phyloP scores from a whole-genome alignment of 257 asterid species.

The Penstemon davidsonii region DNA sequence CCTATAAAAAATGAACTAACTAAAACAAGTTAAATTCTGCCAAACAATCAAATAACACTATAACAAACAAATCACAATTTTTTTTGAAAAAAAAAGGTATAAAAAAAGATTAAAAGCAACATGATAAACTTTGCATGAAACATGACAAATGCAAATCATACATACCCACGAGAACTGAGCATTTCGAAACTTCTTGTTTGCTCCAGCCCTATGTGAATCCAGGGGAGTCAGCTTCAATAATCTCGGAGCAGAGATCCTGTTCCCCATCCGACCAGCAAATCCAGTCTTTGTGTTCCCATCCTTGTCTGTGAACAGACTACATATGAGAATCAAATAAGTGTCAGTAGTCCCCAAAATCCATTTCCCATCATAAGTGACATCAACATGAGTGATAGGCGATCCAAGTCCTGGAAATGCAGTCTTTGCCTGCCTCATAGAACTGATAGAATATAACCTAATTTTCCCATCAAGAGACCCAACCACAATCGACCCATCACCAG shows the following conservation, averaged over 20 bases:
- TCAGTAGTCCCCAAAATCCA: constrained; percentile 97
- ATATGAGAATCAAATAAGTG: constrained; percentile 72
- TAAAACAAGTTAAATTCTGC: not conserved
- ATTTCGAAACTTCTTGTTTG: constrained; percentile 65
- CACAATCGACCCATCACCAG: constrained; percentile 93
- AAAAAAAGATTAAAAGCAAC: constrained; percentile 1
- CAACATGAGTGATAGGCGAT: constrained; percentile 86
- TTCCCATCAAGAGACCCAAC: constrained; percentile 96
- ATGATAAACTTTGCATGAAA: constrained; percentile 11
- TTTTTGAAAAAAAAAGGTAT: too few species aligned
- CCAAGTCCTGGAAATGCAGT: constrained; percentile 98
- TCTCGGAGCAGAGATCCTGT: constrained; percentile 78
- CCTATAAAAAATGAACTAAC: not conserved
- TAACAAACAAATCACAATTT: not conserved
- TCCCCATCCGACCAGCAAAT: constrained; percentile 86
- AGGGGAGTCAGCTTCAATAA: constrained; percentile 73
- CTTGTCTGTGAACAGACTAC: constrained; percentile 75
- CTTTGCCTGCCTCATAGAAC: constrained; percentile 93
- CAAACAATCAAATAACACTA: not conserved
- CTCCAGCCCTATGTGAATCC: constrained; percentile 85
- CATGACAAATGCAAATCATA: constrained; percentile 16
- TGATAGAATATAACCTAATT: constrained; percentile 77
- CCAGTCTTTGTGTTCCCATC: constrained; percentile 81
- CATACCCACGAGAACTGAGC: constrained; percentile 98
- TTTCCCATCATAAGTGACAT: constrained; percentile 91